Evolutionary conservation across 352 stramenopile genomes (phyloP).

Genomic region (Aphanomyces invadans): DNA sequence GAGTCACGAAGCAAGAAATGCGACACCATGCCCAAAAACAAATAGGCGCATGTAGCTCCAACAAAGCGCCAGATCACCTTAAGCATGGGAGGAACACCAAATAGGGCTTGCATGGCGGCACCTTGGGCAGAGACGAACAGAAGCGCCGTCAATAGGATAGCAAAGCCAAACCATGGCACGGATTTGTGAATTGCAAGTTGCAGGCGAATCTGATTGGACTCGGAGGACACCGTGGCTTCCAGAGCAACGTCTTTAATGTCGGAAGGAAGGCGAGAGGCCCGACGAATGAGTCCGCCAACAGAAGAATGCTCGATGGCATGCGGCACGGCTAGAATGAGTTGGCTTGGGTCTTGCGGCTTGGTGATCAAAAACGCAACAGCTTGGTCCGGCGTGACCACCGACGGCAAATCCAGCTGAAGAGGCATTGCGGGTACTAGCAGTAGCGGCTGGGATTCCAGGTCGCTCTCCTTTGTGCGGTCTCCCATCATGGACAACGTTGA

Average conservation of each 20-base stretch:
- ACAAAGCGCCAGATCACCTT: conserved; percentile 49
- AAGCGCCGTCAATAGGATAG: conserved; percentile 36
- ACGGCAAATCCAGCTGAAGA: not conserved
- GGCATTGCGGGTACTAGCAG: not conserved
- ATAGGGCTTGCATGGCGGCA: conserved; percentile 36
- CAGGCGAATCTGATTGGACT: conserved; percentile 16
- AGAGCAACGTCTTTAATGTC: conserved; percentile 35
- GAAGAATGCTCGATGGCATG: not conserved
- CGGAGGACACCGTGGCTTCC: conserved; percentile 29
- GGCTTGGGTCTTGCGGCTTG: not conserved
- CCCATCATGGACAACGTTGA: not conserved
- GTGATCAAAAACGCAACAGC: conserved; percentile 9
- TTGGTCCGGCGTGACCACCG: not conserved
- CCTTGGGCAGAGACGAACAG: conserved; percentile 39
- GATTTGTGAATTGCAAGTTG: conserved; percentile 38
- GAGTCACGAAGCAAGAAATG: conserved; percentile 29
- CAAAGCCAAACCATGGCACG: conserved; percentile 40
- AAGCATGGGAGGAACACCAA: conserved; percentile 38
- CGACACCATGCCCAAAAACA: conserved; percentile 28
- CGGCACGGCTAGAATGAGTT: conserved; percentile 37
- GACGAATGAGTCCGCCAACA: not conserved
- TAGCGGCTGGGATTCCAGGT: not conserved
- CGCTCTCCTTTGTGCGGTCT: not conserved
- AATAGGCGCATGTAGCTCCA: conserved; percentile 34
- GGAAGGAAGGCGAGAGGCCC: conserved; percentile 28